Evolutionary conservation across 371 early-diverging fungal species (phyloP), one percentile per base, ranked within the genome.

Genomic region (Phascolomyces articulosus): DNA sequence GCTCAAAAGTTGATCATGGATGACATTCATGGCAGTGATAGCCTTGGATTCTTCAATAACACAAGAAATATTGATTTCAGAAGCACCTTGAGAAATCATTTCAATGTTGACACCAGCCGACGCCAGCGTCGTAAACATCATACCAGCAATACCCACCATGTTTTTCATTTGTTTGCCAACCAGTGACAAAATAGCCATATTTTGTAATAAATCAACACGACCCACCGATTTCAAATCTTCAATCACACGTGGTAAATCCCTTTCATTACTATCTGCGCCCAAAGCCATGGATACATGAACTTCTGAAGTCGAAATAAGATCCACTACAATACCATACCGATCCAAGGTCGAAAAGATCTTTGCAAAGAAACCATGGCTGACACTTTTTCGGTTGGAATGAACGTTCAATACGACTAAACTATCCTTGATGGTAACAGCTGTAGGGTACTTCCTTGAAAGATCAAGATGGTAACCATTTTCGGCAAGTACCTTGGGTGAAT

Each of bases 61-160:
- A 69, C 99, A 99, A 40, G 94, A 94, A 59, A 98, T 97, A 72
- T 98, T 98, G 76, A 98, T 98, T 79, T 98, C 98, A 2, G 91
- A 91, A 15, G 96, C 93, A 47, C 99, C 98, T 80, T 98, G 98
- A 11, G 95, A 95, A 66, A 98, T 97, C 96, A 98, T 99, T 76
- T 98, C 98, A 64, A 99, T 96, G 72, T 97, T 99, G 69, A 98
- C 91, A 59, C 89, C 85, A 57, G 93, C 89, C 49, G 86, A 87
- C 21, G 97, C 97, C 55, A 99, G 78, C 0, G 94, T 93, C 23
- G 86, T 84, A 76, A 99, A 98, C 96, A 99, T 96, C 69, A 85
- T 85, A 15, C 95, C 92, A 23, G 97, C 93, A 61, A 95, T 91
- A 67, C 99, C 99, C 26, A 97, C 95, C 92, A 93, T 91, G 76